A percentile compares a stretch with the other conserved stretches of the same genome.
Evolutionary conservation across 1,284 basidiomycete species (phyloP).

Genomic region (Trametes polyzona): DNA sequence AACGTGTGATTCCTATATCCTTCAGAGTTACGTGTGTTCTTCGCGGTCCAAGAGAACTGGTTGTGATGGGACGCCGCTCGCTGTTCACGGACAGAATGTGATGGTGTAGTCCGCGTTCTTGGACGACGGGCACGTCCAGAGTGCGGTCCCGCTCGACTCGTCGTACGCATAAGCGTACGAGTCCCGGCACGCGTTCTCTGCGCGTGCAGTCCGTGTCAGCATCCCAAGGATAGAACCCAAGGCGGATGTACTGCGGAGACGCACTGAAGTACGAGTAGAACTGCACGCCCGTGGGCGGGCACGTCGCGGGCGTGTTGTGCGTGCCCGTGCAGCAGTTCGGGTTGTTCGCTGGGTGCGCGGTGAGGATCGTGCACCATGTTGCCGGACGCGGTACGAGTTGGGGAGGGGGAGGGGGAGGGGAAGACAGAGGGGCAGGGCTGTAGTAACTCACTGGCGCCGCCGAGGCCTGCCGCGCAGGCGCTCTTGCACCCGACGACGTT

Average conservation of each 20-base stretch:
- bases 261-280: conserved; percentile 51
- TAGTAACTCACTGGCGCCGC: conserved; percentile 33
- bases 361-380: too few relatives aligned
- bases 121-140: conserved; percentile 46
- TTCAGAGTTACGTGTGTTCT: too few relatives aligned
- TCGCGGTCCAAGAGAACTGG: too few relatives aligned
- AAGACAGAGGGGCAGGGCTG: too few relatives aligned
- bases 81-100: conserved; percentile 47
- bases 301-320: conserved; percentile 45
- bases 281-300: conserved; percentile 44
- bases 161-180: conserved; percentile 56
- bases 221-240: background rate
- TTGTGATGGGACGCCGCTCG: background rate
- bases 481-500: conserved; percentile 48
- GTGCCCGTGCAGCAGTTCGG: conserved; percentile 49
- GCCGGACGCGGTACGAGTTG: too few relatives aligned
- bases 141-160: conserved; percentile 47
- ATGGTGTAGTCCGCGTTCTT: conserved; percentile 47
- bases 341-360: conserved; percentile 40
- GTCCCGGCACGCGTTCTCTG: conserved; percentile 49
- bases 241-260: conserved; percentile 15
- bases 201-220: background rate
- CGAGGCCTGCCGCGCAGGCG: conserved; percentile 45
- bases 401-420: too few relatives aligned
- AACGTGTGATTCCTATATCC: too few relatives aligned